Base-by-base conservation (phyloP, 306 rosid species). In the Ammopiptanthus mongolicus region DNA sequence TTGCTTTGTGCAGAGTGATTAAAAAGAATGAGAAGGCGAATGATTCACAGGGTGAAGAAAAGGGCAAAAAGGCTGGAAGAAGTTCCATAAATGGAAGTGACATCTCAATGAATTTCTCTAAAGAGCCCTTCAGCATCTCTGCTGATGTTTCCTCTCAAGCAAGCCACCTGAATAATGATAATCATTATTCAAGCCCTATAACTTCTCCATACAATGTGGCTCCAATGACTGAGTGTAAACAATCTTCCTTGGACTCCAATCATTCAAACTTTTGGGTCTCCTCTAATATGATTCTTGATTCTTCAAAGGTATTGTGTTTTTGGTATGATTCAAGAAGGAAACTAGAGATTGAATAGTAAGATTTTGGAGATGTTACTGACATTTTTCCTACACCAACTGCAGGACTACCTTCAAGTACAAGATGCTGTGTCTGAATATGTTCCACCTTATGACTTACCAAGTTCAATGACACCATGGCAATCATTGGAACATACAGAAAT, bases 1-100 rank as follows among this genome's bases (percentile, higher is more conserved):
- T 77, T 82, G 92, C 98, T 79, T 78, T 93, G 84, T 91, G 97
- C 85, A 97, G 97, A 4, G 89, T 91, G 64, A 79, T 85, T 15
- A 93, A 89, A 71, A 93, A 78, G 88, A 91, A 88, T 37, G 98
- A 91, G 64, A 91, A 83, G 82, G 69, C 47, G 13, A 82, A 63
- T 67, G 87, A 85, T 75, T 65, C 25, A 56, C 70, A 50, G 25
- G 88, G 82, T 65, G 89, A 88, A 47, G 73, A 80, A 0, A 87
- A 83, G 69, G 77, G 73, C 19, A 85, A 84, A 76, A 57, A 25
- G 28, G 87, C 18, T 69, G 86, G 69, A 50, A 83, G 68, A 68
- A 80, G 79, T 80, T 83, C 80, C 11, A 80, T 55, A 60, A 59
- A 58, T 72, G 89, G 74, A 60, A 83, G 75, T 64, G 78, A 84